Base-by-base conservation (phyloP, 441 rosid genomes). In the Gossypium trilobum region DNA sequence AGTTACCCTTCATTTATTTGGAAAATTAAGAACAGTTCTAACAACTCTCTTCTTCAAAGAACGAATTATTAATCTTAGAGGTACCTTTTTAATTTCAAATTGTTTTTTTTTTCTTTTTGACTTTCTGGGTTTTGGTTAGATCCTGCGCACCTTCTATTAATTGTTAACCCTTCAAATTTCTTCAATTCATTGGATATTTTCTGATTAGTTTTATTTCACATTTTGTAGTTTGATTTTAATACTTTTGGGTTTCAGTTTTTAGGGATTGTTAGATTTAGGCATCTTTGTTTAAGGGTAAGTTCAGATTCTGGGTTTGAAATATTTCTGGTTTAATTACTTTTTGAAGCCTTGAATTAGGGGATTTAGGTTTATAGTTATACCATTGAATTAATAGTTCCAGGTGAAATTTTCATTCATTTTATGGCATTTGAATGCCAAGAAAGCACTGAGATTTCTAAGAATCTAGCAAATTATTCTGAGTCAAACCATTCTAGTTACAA, bases 341-440 rank as follows among this genome's bases (percentile, higher is more conserved):
- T 36, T 33, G 14, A 5, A 3, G 25, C 20, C 44, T 27, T 29
- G 16, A n/a, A 25, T 23, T 17, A 2, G 33, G 65, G 64, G 65
- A 10, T 33, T 57, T 20, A 7, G 66, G 56, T 56, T 42, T 23
- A 22, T 33, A 33, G 39, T 6, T 33, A 33, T 4, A 14, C 16
- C 42, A n/a, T 44, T 71, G 23, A 23, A 44, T 71, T 17, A 56
- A n/a, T 14, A 42, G 57, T 70, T 70, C 61, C 22, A 17, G 70
- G 69, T 29, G 6, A 62, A 19, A 50, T 9, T 0, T 19, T 46
- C 39, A 50, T 73, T 70, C 71, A 23, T 85, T 88, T 87, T 82
- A 88, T 90, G 91, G 96, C 69, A 86, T 87, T 86, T 85, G 87
- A 86, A 78, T 87, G 88, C 85, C 91, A 82, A 74, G 83, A 70